Evolutionary conservation across 2,329 filamentous ascomycete species (phyloP), one percentile per base, ranked within the genome.

Genomic region (Trichoderma aggressivum): DNA sequence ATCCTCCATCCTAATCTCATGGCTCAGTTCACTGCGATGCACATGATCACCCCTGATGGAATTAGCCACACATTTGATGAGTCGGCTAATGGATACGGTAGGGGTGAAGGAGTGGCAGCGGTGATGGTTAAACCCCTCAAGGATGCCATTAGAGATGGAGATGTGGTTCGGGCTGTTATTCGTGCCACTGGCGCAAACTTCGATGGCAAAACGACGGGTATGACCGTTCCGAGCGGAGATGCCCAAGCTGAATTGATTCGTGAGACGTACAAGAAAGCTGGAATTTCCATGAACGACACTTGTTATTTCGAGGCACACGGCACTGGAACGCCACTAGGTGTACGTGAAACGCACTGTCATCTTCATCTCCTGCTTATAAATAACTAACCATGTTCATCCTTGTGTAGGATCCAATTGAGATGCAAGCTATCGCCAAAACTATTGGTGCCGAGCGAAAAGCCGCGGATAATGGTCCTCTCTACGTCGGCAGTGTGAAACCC

Each of bases 51-150:
- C 16, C 62, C 43, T 7, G 26, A 36, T 30, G 79, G 81, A 7
- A 73, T 77, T 12, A 81, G 75, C 60, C 77, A 76, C 8, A 82
- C 82, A 77, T 85, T 80, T 77, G 55, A 60, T 30, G 30, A 24
- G 11, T 26, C 36, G 24, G 66, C 55, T n/a, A 50, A 62, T 30
- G 30, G 66, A 10, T 62, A 62, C 28, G 66, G 24, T 14, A 56
- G 66, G 18, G 34, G 55, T 14, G 55, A 69, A 26, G 32, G 53
- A 21, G 10, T 62, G 24, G 58, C 16, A 16, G 55, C 55, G 4
- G 18, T 69, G 16, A 24, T 69, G 7, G 30, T 62, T 7, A 62
- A 69, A 21, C n/a, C 8, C 2, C 32, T 69, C 24, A 58, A 69
- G 3, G 65, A 50, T 50, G 66, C 55, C 6, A 60, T 69, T 14